Base-by-base conservation (phyloP, 768 basidiomycete species). In the Filobasidium wieringae region DNA sequence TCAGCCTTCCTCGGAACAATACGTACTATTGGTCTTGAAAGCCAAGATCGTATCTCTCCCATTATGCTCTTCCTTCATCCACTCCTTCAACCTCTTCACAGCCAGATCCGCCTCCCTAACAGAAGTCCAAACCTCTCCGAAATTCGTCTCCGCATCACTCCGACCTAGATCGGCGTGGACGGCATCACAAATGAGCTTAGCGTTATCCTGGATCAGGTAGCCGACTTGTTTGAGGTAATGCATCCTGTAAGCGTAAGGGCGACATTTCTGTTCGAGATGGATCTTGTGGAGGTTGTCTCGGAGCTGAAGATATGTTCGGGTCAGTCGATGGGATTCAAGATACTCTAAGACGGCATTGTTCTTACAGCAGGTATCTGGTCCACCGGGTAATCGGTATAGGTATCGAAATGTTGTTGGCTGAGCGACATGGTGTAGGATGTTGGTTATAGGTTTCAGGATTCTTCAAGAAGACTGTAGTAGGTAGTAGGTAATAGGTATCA, bases 221-320 rank as follows among this genome's bases (percentile, higher is more conserved):
- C 62, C 71, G 0, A 75, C 62, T 45, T 72, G 66, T 53, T 75
- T 72, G 51, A 75, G 64, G 55, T 72, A 68, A 50, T 65, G 67
- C 15, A 67, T 52, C 47, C 74, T 51, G 43, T 70, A 69, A 8
- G 66, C 65, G 26, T 70, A 31, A 12, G 60, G 57, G 7, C 51
- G 58, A 31, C 59, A 60, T 27, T 52, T 32, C 19, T 54, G 50
- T 17, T 51, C 52, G 17, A 57, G 36, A 32, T 58, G 51, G 43
- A 47, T 19, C 5, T 47, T 11, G 29, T 47, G 43, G 2, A 47
- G 14, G 12, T 19, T 47, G 15, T 19, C 24, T 47, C 29, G 43
- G 43, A 47, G 43, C 43, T 47, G 22, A 4, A 12, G 17, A 5
- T 47, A 6, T 8, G 24, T 32, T 51, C 24, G 19, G 49, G 12